phyloP scores from a whole-genome alignment of 1,284 basidiomycete genomes.

The Athelia psychrophila region DNA sequence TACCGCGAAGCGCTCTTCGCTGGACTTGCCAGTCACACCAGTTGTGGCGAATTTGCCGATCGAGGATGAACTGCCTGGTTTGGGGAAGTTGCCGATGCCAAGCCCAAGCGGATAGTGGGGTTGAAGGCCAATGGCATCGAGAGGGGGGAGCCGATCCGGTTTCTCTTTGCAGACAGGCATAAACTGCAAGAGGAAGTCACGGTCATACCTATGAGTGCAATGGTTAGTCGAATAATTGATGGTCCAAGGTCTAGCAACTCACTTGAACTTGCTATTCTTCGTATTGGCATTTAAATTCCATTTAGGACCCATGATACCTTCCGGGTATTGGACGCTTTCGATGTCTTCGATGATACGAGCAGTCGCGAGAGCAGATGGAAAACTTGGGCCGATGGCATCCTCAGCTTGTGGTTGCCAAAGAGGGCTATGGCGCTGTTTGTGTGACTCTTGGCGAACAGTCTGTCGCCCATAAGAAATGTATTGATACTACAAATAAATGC shows the following conservation, averaged over 20 bases:
- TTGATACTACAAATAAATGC: too few relatives aligned
- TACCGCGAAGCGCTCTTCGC: conserved; percentile 32
- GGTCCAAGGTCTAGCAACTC: conserved; percentile 1
- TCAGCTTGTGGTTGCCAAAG: too few relatives aligned
- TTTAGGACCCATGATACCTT: conserved; percentile 80
- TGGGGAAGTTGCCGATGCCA: conserved; percentile 9
- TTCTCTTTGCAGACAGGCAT: conserved; percentile 75
- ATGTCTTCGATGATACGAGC: conserved; percentile 87
- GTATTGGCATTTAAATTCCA: conserved; percentile 82
- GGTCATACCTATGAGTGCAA: conserved; percentile 58
- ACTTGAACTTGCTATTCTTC: conserved; percentile 27
- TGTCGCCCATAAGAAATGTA: too few relatives aligned
- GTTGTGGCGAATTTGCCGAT: neutral
- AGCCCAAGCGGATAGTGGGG: conserved; percentile 8
- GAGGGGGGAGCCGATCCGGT: conserved; percentile 63
- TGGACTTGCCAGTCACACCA: neutral
- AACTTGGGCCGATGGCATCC: conserved; percentile 34
- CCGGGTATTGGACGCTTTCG: conserved; percentile 78
- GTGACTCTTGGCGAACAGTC: too few relatives aligned
- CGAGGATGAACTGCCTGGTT: neutral
- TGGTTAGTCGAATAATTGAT: conserved; percentile 1
- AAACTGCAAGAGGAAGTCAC: conserved; percentile 79
- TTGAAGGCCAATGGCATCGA: conserved; percentile 36
- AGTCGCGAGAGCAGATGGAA: conserved; percentile 50
- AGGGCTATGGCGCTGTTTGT: too few relatives aligned